Evolutionary conservation across 202 grass and related monocot species (phyloP).

Genomic region (Carex arenaria): DNA sequence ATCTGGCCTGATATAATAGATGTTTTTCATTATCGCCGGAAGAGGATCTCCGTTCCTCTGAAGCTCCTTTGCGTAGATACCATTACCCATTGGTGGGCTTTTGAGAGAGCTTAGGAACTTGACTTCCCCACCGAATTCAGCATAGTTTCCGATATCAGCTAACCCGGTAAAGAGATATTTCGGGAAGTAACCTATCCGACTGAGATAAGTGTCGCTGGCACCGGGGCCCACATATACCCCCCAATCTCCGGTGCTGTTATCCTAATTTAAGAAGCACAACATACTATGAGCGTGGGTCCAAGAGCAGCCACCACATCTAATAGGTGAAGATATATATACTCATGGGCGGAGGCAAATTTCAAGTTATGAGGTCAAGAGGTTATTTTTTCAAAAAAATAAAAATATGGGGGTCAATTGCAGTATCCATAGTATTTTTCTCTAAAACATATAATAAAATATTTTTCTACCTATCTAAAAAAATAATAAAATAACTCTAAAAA

Average conservation of each 20-base stretch:
- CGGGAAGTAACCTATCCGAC: constrained; percentile 10
- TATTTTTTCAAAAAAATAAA: no score
- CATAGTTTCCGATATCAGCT: neutral
- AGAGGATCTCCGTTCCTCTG: neutral
- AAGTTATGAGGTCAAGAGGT: no score
- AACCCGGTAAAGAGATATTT: constrained; percentile 1
- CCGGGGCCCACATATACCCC: neutral
- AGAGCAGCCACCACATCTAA: neutral
- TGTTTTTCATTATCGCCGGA: neutral
- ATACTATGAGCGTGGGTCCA: neutral
- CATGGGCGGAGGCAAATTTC: no score
- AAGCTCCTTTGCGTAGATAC: neutral
- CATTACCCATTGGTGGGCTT: constrained; percentile 20
- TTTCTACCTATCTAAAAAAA: no score
- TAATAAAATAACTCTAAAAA: no score
- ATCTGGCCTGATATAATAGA: neutral
- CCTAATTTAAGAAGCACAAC: neutral
- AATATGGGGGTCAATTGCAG: no score
- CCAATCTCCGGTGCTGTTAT: constrained; percentile 4
- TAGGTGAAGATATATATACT: neutral
- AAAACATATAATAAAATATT: no score
- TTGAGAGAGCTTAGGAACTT: neutral
- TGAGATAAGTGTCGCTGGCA: neutral
- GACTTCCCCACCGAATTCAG: neutral
- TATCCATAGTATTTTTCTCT: no score